Percentiles rank a stretch among this genome's conserved stretches.
Evolutionary conservation across 2,329 filamentous ascomycete genomes (phyloP).

Genomic region (Trichoderma semiorbis): DNA sequence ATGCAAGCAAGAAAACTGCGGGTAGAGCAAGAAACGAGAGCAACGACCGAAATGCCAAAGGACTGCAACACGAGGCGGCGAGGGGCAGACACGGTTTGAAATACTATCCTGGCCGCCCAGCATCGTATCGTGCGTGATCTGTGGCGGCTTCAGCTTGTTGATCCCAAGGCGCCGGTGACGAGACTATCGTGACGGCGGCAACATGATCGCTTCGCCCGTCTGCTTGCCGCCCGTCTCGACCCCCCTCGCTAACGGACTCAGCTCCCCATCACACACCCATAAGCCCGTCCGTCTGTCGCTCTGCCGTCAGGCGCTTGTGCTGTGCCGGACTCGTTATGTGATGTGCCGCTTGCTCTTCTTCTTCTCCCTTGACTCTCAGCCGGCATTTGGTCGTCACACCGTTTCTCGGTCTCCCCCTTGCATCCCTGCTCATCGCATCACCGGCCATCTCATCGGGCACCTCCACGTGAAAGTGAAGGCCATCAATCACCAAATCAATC

Average conservation of each 20-base stretch:
- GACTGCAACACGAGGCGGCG: neutral
- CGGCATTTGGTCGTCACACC: conserved; percentile 3
- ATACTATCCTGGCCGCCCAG: neutral
- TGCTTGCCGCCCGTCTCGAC: conserved; percentile 4
- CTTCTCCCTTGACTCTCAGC: neutral
- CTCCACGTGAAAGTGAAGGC: neutral
- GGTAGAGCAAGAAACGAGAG: neutral
- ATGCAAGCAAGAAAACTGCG: neutral
- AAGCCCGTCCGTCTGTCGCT: neutral
- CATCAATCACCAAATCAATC: neutral
- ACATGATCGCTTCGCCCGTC: neutral
- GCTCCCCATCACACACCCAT: conserved; percentile 1
- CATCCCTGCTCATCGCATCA: neutral
- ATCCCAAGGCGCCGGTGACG: conserved; percentile 13
- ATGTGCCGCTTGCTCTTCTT: neutral
- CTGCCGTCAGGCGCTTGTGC: conserved; percentile 1
- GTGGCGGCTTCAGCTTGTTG: neutral
- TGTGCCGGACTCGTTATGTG: neutral
- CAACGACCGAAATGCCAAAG: neutral
- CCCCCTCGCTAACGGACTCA: conserved; percentile 1
- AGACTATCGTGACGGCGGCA: conserved; percentile 15
- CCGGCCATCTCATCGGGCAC: neutral
- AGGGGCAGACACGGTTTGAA: neutral
- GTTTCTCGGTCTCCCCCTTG: neutral
- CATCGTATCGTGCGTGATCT: neutral